phyloP scores from a whole-genome alignment of 2,329 filamentous ascomycete species.

The Monosporascus sp. region DNA sequence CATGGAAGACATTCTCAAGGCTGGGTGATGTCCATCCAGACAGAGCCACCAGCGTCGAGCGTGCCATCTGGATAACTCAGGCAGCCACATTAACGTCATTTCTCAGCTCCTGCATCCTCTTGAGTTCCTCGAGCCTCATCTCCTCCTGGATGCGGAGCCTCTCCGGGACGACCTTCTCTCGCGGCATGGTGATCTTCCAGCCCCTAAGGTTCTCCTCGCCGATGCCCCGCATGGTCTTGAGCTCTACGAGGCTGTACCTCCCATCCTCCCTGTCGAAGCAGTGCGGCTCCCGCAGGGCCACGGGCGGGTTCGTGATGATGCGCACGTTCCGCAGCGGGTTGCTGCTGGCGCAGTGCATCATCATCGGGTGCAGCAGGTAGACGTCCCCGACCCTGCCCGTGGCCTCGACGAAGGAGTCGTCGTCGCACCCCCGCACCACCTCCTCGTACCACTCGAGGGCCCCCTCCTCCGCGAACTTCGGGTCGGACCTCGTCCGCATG shows the following conservation, averaged over 20 bases:
- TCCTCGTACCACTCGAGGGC: conserved; percentile 40
- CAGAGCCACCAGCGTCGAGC: too few relatives aligned
- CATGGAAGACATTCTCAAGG: not conserved
- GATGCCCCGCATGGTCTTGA: conserved; percentile 45
- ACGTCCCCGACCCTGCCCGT: conserved; percentile 50
- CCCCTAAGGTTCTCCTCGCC: conserved; percentile 40
- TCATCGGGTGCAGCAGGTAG: conserved; percentile 54
- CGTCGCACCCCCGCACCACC: conserved; percentile 29
- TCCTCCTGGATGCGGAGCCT: conserved; percentile 40
- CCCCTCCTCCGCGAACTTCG: conserved; percentile 36
- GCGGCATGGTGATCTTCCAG: conserved; percentile 45
- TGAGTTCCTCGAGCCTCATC: conserved; percentile 46
- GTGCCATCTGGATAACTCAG: conserved; percentile 5
- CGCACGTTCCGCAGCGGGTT: conserved; percentile 39
- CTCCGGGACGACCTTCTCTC: conserved; percentile 46
- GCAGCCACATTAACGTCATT: conserved; percentile 11
- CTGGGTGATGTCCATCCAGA: too few relatives aligned
- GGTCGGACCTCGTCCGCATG: conserved; percentile 52
- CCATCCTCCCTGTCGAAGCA: conserved; percentile 42
- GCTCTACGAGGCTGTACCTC: conserved; percentile 51
- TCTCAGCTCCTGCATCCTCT: conserved; percentile 32
- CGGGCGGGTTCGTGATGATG: conserved; percentile 54
- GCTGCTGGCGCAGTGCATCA: conserved; percentile 50
- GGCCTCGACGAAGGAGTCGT: conserved; percentile 44
- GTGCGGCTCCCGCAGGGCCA: conserved; percentile 46